Conservation (phyloP, 2,329 filamentous ascomycete genomes). For the Colletotrichum sp. region DNA sequence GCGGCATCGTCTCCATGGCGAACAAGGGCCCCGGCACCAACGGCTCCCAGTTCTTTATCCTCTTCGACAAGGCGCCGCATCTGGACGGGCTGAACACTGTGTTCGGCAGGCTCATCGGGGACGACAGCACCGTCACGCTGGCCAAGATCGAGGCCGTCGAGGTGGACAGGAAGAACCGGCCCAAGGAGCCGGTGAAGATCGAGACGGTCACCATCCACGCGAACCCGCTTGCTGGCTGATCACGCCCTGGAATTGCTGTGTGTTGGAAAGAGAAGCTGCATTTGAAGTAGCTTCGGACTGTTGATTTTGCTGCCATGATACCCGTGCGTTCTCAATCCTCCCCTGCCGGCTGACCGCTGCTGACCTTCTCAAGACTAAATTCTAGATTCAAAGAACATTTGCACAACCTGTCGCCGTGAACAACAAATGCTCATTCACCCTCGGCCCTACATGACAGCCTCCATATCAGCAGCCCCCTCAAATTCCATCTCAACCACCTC, state of each 20-base stretch:
- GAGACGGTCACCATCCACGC: constrained; percentile 77
- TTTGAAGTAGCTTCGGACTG: background rate
- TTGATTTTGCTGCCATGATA: background rate
- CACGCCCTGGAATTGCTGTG: background rate
- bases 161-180: constrained; percentile 80
- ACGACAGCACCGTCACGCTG: constrained; percentile 68
- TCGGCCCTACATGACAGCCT: background rate
- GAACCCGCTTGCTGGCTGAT: constrained; percentile 73
- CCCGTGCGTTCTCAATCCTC: background rate
- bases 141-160: constrained; percentile 73
- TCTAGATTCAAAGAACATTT: background rate
- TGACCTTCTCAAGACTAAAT: background rate
- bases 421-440: background rate
- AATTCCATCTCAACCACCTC: background rate
- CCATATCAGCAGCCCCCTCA: background rate
- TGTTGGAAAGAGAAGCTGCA: background rate
- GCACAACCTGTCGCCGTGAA: background rate
- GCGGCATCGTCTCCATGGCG: constrained; percentile 78
- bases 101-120: constrained; percentile 76
- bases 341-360: background rate
- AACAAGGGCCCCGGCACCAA: constrained; percentile 79
- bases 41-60: constrained; percentile 82
- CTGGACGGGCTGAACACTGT: constrained; percentile 85
- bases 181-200: constrained; percentile 70
- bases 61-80: constrained; percentile 78